Conservation (phyloP, 345 rosid genomes). For the Carallia pectinifolia region DNA sequence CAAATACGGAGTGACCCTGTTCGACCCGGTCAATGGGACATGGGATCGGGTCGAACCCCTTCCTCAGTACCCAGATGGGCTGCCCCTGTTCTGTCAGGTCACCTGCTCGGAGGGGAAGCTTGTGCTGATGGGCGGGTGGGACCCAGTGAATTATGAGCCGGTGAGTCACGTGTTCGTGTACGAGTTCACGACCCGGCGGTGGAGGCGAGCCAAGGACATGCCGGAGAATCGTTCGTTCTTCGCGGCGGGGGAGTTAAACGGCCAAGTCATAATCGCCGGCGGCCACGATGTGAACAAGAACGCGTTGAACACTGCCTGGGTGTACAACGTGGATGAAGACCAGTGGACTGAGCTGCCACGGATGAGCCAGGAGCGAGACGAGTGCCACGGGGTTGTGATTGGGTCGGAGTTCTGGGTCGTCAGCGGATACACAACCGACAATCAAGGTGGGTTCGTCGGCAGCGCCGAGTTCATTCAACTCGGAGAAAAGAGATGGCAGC, state of each 20-base stretch:
- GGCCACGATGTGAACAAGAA: slow-evolving; percentile 73
- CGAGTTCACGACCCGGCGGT: slow-evolving; percentile 43
- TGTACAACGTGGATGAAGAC: slow-evolving; percentile 47
- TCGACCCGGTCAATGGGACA: slow-evolving; percentile 36
- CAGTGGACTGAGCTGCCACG: slow-evolving; percentile 53
- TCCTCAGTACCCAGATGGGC: slow-evolving; percentile 47
- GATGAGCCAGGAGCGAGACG: slow-evolving; percentile 65
- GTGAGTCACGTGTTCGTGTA: slow-evolving; percentile 51
- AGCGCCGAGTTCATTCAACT: slow-evolving; percentile 42
- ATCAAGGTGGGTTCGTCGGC: slow-evolving; percentile 54
- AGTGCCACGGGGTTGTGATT: slow-evolving; percentile 59
- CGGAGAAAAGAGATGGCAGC: slow-evolving; percentile 46
- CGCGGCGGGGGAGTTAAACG: slow-evolving; percentile 41
- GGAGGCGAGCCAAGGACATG: slow-evolving; percentile 58
- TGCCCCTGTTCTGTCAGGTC: slow-evolving; percentile 59
- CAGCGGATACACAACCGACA: slow-evolving; percentile 60
- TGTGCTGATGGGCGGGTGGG: slow-evolving; percentile 70
- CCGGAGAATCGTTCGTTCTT: slow-evolving; percentile 58
- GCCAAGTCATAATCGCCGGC: slow-evolving; percentile 47
- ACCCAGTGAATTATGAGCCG: slow-evolving; percentile 56
- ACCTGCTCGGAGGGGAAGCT: slow-evolving; percentile 57
- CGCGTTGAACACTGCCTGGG: slow-evolving; percentile 59
- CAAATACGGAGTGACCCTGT: slow-evolving; percentile 37
- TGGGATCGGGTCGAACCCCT: slow-evolving; percentile 49
- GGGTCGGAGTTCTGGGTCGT: slow-evolving; percentile 64